Base-by-base conservation (phyloP, 345 rosid species). In the Lepidium sativum region DNA sequence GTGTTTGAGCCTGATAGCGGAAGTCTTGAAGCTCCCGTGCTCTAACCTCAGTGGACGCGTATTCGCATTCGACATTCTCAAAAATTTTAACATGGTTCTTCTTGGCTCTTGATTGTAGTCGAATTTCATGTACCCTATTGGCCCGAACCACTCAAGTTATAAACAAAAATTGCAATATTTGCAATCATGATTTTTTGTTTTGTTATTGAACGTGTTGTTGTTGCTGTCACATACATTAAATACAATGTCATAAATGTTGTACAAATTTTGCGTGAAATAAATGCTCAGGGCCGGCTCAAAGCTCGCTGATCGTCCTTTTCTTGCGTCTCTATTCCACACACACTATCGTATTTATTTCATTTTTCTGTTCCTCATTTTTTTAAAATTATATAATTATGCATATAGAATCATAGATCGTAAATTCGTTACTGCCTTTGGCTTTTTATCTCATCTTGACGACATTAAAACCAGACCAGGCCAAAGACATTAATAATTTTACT, bases 211-310 rank as follows among this genome's bases (percentile, higher is more conserved):
- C 45, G 25, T 66, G 38, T 51, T 66, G 44, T 67, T 52, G 77
- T 55, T 58, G 58, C 70, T 77, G 42, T 64, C 71, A 73, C 16
- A 12, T 41, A 70, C 75, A 69, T 65, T 57, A 74, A 73, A 67
- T 73, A 60, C 57, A 35, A 43, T 27, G 23, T 35, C 38, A 49
- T 64, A 48, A 63, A 63, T 71, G 48, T 48, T 12, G 70, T 72
- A 56, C 70, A 54, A 71, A 33, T 57, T 65, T 72, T 64, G 57
- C 57, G 72, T 66, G 77, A 43, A 67, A 29, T 73, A 73, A 73
- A 61, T 80, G 82, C 55, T 6, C 63, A 32, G 39, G 77, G 80
- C 76, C 95, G 76, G 83, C 86, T 81, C 77, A 72, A 87, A 79
- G 68, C 78, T 81, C 78, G 85, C 80, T 73, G 80, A 80, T 71